Conservation (phyloP, 257 asterid genomes). For the Nicotiana noctiflora region DNA sequence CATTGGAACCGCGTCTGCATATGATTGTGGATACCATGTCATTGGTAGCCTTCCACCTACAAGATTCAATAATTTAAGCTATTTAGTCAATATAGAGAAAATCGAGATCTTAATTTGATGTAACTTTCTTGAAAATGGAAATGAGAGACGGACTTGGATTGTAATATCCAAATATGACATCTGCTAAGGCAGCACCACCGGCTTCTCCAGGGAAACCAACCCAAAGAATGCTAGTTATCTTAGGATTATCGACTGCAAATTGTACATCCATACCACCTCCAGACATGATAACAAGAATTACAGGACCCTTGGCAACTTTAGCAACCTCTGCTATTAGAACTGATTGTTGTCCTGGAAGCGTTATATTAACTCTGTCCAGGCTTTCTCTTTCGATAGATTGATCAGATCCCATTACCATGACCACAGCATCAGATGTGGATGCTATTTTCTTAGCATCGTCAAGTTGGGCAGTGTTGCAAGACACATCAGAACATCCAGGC, state of each 20-base stretch:
- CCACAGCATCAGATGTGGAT: constrained; percentile 62
- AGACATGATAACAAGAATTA: constrained; percentile 77
- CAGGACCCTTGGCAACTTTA: constrained; percentile 60
- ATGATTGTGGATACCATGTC: constrained; percentile 92
- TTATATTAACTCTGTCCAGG: constrained; percentile 46
- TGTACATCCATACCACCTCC: constrained; percentile 87
- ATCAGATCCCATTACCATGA: constrained; percentile 74
- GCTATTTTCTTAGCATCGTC: constrained; percentile 58
- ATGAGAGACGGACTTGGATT: constrained; percentile 60
- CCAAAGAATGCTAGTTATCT: constrained; percentile 78
- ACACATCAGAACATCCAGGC: constrained; percentile 49
- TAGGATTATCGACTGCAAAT: constrained; percentile 71
- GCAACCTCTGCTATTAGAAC: constrained; percentile 56
- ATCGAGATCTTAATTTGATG: not conserved
- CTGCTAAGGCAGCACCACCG: constrained; percentile 85
- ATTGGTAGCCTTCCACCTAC: constrained; percentile 80
- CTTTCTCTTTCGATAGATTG: constrained; percentile 59
- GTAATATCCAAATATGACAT: constrained; percentile 52
- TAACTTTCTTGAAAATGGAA: not conserved
- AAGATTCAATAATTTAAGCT: constrained; percentile 4
- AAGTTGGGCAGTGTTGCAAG: constrained; percentile 46
- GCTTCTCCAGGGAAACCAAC: constrained; percentile 95
- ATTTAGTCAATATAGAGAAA: not conserved
- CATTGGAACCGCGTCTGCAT: constrained; percentile 53
- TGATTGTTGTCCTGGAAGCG: constrained; percentile 89